phyloP scores from a whole-genome alignment of 139 green algal genomes.

The Coccomyxa sp. region DNA sequence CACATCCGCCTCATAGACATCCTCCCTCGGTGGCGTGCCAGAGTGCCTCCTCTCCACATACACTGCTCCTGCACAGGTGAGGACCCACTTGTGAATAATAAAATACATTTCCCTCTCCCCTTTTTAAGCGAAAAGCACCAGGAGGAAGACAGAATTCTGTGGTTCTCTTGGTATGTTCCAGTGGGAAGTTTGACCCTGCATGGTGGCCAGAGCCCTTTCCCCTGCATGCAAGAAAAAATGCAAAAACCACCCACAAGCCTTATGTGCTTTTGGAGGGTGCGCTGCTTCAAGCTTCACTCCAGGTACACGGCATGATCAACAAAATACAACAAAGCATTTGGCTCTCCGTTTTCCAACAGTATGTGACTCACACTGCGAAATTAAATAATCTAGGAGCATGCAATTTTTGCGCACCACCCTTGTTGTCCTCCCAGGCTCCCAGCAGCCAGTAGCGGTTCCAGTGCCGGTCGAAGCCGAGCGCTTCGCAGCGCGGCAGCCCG shows the following conservation, averaged over 20 bases:
- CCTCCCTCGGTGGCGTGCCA: not conserved
- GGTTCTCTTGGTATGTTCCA: not conserved
- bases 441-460: slow-evolving; percentile 62
- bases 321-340: not conserved
- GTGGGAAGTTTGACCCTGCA: not conserved
- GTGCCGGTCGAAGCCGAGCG: slow-evolving; percentile 52
- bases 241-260: no score
- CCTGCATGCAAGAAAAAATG: no score
- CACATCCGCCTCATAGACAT: no score
- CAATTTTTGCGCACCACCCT: not conserved
- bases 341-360: no score
- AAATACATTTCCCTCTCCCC: no score
- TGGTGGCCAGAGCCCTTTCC: not conserved
- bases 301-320: not conserved
- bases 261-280: not conserved
- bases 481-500: not conserved
- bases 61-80: not conserved
- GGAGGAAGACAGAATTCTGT: not conserved
- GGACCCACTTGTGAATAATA: not conserved
- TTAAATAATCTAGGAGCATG: not conserved
- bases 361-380: not conserved
- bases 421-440: not conserved
- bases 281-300: not conserved
- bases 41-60: not conserved
- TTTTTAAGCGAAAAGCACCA: not conserved